Base-by-base conservation (phyloP, 441 rosid genomes). In the Biscutella auriculata region DNA sequence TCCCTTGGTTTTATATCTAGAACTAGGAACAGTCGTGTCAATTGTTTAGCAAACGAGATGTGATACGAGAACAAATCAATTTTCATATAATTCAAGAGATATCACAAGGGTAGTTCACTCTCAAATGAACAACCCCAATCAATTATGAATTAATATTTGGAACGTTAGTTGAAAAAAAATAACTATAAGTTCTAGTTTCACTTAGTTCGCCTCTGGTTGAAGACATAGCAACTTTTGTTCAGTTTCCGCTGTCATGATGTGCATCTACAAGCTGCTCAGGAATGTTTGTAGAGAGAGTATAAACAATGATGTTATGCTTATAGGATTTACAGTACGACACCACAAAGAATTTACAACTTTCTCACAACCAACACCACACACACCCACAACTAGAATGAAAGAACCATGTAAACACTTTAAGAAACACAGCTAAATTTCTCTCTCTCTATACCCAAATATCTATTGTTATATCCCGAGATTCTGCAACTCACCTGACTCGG, bases 401-500 rank as follows among this genome's bases (percentile, higher is more conserved):
- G 17, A 37, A 53, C 17, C 52, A 60, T n/a, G n/a, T n/a, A n/a
- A n/a, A n/a, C n/a, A n/a, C n/a, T 42, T 51, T 52, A 36, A 43
- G 17, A 29, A 60, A 59, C 17, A 59, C 57, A 46, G 7, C 72
- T 68, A n/a, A 68, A 32, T 54, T 40, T 35, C 52, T 39, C 51
- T 39, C 62, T 54, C 21, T 53, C 2, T 33, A 19, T 50, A 50
- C 43, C n/a, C n/a, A n/a, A n/a, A 28, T 58, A 28, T 51, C 29
- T 67, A 56, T 47, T 60, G 66, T 67, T 67, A 60, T 67, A 29
- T 23, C 71, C 66, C 60, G 61, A 67, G 44, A 11, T 52, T 36
- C 35, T 8, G 36, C 42, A n/a, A 59, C 36, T 60, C 56, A 45
- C 66, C 61, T 33, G 56, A 60, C 56, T 67, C 61, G 55, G 66